Base-by-base conservation (phyloP, 345 rosid genomes). In the Syzygium aromaticum region DNA sequence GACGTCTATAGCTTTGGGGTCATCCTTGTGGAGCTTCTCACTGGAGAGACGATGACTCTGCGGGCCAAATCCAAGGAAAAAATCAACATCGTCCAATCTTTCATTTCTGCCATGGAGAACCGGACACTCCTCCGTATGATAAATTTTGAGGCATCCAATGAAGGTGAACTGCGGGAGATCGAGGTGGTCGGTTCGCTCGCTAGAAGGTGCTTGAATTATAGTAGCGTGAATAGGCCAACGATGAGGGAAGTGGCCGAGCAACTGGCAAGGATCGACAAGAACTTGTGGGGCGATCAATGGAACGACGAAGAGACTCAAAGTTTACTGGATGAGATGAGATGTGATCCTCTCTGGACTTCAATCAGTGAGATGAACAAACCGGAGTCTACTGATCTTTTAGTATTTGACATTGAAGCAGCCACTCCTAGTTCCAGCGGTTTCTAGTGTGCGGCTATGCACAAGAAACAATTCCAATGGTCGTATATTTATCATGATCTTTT, bases 31-130 rank as follows among this genome's bases (percentile, higher is more conserved):
- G 77, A 64, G 3, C 43, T 64, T 3, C 77, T 64, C 5, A 30
- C 12, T 0, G 23, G 77, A 64, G 43, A 64, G 22, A 30, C 3
- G 0, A 43, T 22, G 1, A 64, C 0, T 30, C 23, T 1, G 3
- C 22, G 2, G 5, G 43, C 6, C 8, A 16, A 16, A 64, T 16
- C 43, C 8, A 1, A 11, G 6, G 77, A 64, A 57, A 56, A 10
- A 9, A 57, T 57, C n/a, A 57, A 57, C 63, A 57, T 57, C 13
- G 6, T 57, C 63, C 63, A 57, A 10, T 23, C 63, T 57, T 57
- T 57, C 63, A 57, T 57, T 1, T 57, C 3, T 4, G 63, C 63
- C 5, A 5, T 57, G n/a, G 63, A 57, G 63, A 11, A 57, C 28
- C 6, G 5, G 46, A 67, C 80, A 19, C 25, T 67, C 80, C 11